Conservation (phyloP, 768 basidiomycete genomes). For the Leccinellum luteum region DNA sequence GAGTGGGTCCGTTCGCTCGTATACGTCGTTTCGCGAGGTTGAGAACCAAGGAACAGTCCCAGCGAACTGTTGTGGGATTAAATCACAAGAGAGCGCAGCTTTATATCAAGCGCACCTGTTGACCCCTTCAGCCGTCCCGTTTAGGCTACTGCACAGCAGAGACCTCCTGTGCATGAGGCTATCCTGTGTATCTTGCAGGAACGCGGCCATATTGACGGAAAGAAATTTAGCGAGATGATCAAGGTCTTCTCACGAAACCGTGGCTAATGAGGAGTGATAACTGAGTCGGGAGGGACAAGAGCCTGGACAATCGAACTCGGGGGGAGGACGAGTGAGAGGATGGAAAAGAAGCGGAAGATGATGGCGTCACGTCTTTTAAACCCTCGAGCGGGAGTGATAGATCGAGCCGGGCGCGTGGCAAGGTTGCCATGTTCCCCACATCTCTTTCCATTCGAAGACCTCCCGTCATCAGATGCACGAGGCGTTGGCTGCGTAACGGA, state of each 20-base stretch:
- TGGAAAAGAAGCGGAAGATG: not conserved
- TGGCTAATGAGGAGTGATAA: not conserved
- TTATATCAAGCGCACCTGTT: conserved; percentile 20
- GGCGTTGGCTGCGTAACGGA: conserved; percentile 15
- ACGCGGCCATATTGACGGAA: not conserved
- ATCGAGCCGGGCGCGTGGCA: conserved; percentile 16
- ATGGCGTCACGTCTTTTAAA: conserved; percentile 7
- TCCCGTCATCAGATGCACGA: conserved; percentile 25
- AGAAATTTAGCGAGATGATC: not conserved
- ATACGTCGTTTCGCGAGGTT: not conserved
- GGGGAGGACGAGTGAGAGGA: not conserved
- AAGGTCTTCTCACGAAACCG: not conserved
- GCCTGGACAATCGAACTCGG: not conserved
- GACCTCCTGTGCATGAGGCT: conserved; percentile 20
- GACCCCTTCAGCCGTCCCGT: not conserved
- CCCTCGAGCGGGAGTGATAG: not conserved
- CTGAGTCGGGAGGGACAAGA: not conserved
- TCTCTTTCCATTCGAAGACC: conserved; percentile 18
- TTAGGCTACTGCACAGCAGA: conserved; percentile 17
- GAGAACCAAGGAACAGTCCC: not conserved
- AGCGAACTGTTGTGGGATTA: conserved; percentile 9
- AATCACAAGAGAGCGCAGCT: conserved; percentile 1
- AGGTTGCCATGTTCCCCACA: conserved; percentile 11
- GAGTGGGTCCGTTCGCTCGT: not conserved
- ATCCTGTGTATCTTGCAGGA: conserved; percentile 7